Evolutionary conservation across 2,329 filamentous ascomycete species (phyloP), one percentile per base, ranked within the genome.

Genomic region (Colletotrichum eremochloae): DNA sequence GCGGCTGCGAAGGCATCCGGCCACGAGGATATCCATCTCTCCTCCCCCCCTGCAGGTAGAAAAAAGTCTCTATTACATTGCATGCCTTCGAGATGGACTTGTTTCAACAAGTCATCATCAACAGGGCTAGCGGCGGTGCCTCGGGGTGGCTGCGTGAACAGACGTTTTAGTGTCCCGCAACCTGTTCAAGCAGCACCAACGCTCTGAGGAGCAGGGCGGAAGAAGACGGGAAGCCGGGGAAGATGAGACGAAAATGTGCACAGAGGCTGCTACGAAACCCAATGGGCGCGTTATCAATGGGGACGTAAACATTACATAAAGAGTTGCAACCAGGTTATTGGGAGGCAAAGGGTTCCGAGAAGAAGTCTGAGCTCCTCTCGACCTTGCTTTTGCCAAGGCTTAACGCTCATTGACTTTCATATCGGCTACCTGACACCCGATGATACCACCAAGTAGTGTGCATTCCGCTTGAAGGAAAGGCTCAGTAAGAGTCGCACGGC

Each of bases 211-310:
- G 40, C 53, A 68, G 38, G 55, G 48, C 48, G 69, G 60, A 60
- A 69, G 55, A 60, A 18, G 53, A 69, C 69, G 66, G 69, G 53
- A 69, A 64, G 69, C 52, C 44, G 38, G 68, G 38, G 63, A 38
- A 61, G 53, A 72, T 72, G 58, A 69, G 69, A 72, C 65, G 69
- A 72, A 71, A 69, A 64, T 66, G 60, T 46, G 69, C 69, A 72
- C 66, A 72, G 66, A 72, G 69, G 48, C 53, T 44, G 46, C 33
- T 60, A 46, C 58, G 46, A 61, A 72, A 69, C 69, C 55, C 53
- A 68, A 60, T 69, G 63, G 53, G 53, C 69, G 46, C 53, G 52
- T 64, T 38, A 57, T 31, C 7, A 46, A 63, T 46, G 64, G 56
- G 20, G 18, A 44, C 42, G 29, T 24, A 9, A 53, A 24, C 64